phyloP scores from a whole-genome alignment of 2,329 filamentous ascomycete genomes.

The Xylariaceae sp. region DNA sequence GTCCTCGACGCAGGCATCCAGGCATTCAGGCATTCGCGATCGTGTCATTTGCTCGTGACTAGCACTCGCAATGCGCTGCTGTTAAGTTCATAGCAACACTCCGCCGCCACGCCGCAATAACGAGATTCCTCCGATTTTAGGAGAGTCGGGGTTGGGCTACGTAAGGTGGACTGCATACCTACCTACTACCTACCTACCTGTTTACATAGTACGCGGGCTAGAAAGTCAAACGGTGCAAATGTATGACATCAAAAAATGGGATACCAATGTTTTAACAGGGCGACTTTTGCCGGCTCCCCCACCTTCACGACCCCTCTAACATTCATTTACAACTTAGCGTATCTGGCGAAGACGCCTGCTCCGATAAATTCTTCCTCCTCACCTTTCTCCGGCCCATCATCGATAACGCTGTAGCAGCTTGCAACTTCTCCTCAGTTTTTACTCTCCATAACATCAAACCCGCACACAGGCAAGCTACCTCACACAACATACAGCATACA shows the following conservation, averaged over 20 bases:
- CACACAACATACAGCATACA: constrained; percentile 2
- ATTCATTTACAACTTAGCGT: constrained; percentile 5
- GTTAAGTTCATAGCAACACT: no score
- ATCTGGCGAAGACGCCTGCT: constrained; percentile 2
- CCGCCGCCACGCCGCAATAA: no score
- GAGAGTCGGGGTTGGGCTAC: no score
- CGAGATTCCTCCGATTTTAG: no score
- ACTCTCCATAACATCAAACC: background rate
- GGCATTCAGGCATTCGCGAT: no score
- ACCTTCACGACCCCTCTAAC: constrained; percentile 4
- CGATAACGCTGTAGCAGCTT: background rate
- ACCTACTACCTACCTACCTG: no score
- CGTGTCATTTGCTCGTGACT: no score
- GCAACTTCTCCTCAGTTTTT: background rate
- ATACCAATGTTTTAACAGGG: no score
- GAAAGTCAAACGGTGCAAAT: background rate
- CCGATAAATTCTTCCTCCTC: constrained; percentile 11
- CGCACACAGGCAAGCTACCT: background rate
- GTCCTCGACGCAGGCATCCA: no score
- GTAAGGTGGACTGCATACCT: no score
- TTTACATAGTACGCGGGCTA: background rate
- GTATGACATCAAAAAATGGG: constrained; percentile 9
- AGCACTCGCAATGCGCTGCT: no score
- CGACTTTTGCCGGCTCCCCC: constrained; percentile 18
- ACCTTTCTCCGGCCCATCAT: background rate